Conservation (phyloP, 306 rosid species). For the Pachyrhizus erosus region DNA sequence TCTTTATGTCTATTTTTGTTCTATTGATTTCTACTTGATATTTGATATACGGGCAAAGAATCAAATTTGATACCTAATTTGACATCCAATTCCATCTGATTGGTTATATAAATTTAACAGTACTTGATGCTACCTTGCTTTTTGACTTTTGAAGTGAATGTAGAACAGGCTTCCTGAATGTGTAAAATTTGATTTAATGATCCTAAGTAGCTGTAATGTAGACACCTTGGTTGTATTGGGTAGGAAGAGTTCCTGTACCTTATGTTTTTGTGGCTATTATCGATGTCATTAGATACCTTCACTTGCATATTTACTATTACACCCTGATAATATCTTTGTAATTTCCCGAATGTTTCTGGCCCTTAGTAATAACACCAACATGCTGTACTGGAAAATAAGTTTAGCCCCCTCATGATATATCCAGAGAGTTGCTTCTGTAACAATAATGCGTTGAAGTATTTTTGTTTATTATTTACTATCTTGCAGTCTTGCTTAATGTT, state of each 20-base stretch:
- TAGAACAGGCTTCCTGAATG: not conserved
- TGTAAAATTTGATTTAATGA: conserved; percentile 7
- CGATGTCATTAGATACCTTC: not conserved
- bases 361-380: not conserved
- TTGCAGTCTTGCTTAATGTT: not conserved
- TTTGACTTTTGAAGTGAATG: not conserved
- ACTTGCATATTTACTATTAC: not conserved
- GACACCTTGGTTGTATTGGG: not conserved
- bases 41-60: not conserved
- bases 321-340: not conserved
- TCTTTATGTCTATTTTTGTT: not conserved
- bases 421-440: not conserved
- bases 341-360: not conserved
- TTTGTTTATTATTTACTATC: not conserved
- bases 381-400: not conserved
- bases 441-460: conserved; percentile 1
- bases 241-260: conserved; percentile 1
- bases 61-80: not conserved
- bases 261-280: conserved; percentile 20
- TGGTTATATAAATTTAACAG: conserved; percentile 2
- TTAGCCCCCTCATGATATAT: not conserved
- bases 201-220: not conserved
- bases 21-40: not conserved
- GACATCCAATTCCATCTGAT: not conserved
- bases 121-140: not conserved